Evolutionary conservation across 805 yeast species (phyloP).

Genomic region (Tetrapisispora phaffii): DNA sequence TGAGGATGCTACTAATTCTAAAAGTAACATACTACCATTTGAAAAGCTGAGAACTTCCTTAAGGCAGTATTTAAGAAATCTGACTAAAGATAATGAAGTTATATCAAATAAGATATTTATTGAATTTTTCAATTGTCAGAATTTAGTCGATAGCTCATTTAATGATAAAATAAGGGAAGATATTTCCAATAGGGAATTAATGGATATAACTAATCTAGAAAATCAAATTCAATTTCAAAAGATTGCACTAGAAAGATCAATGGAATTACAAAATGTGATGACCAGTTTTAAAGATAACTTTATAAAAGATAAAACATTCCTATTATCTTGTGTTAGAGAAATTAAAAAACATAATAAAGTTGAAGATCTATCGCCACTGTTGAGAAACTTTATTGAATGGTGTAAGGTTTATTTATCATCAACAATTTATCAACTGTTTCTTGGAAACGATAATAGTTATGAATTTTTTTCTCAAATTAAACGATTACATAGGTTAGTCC

Average conservation of each 20-base stretch:
- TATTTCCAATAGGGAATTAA: constrained; percentile 43
- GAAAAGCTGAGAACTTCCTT: constrained; percentile 73
- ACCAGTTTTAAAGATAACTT: constrained; percentile 48
- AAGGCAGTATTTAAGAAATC: constrained; percentile 55
- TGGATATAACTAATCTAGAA: constrained; percentile 53
- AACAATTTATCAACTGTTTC: constrained; percentile 66
- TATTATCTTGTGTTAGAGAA: constrained; percentile 54
- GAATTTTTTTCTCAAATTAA: constrained; percentile 64
- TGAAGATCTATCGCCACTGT: constrained; percentile 52
- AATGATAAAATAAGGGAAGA: constrained; percentile 41
- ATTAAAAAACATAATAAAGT: constrained; percentile 46
- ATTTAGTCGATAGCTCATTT: constrained; percentile 20
- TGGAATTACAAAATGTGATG: constrained; percentile 45
- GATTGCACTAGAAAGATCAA: constrained; percentile 50
- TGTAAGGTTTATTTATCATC: constrained; percentile 76
- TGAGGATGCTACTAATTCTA: constrained; percentile 18
- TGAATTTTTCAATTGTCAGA: constrained; percentile 38
- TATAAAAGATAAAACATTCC: constrained; percentile 42
- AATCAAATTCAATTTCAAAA: constrained; percentile 66
- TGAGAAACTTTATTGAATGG: constrained; percentile 70
- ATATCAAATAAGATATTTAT: constrained; percentile 42
- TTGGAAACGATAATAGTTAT: constrained; percentile 73
- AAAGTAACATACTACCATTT: constrained; percentile 38
- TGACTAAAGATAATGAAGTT: constrained; percentile 47
- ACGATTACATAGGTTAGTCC: constrained; percentile 67